These are phyloP conservation scores for Coleophoma eucalyptorum DNA, from an alignment of 2,329 filamentous ascomycete species.

Conservation along the genomic window DNA sequence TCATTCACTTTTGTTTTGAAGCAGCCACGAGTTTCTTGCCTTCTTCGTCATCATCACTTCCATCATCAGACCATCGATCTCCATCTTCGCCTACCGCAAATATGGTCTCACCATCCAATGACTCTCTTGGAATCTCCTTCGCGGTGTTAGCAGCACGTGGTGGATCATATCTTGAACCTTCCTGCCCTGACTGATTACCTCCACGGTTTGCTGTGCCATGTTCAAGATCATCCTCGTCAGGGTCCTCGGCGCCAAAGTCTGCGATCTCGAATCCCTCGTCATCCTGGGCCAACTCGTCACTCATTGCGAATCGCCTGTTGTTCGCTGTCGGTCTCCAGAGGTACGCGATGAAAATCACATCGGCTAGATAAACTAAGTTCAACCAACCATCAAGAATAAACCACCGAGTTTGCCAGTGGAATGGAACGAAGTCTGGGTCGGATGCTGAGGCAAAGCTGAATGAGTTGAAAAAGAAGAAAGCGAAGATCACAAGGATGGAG, in stretches of 20 bases:
- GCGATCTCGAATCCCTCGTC: conserved; percentile 98
- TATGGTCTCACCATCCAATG: conserved; percentile 86
- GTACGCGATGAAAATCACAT: conserved; percentile 91
- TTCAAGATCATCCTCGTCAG: conserved; percentile 54
- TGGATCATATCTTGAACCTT: conserved; percentile 30
- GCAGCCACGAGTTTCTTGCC: conserved; percentile 41
- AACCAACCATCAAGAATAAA: conserved; percentile 97
- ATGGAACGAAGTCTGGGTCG: conserved; percentile 87
- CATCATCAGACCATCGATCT: conserved; percentile 80
- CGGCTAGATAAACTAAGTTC: conserved; percentile 91
- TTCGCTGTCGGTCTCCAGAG: conserved; percentile 96
- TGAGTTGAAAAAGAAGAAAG: conserved; percentile 97
- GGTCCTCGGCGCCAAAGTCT: conserved; percentile 72
- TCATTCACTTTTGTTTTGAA: background rate
- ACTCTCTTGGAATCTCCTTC: conserved; percentile 45
- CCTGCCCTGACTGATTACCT: conserved; percentile 33
- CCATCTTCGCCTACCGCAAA: conserved; percentile 86
- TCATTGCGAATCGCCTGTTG: conserved; percentile 97
- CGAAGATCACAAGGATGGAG: conserved; percentile 94
- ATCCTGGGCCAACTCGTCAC: conserved; percentile 97
- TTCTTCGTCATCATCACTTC: conserved; percentile 56
- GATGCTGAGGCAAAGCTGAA: conserved; percentile 85
- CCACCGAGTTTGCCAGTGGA: conserved; percentile 97
- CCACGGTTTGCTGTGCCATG: conserved; percentile 37
- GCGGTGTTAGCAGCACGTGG: conserved; percentile 17